Percentiles rank a stretch among this genome's conserved stretches.
Evolutionary conservation across 23 red algal species (phyloP).

Genomic region (Porphyridium purpureum): DNA sequence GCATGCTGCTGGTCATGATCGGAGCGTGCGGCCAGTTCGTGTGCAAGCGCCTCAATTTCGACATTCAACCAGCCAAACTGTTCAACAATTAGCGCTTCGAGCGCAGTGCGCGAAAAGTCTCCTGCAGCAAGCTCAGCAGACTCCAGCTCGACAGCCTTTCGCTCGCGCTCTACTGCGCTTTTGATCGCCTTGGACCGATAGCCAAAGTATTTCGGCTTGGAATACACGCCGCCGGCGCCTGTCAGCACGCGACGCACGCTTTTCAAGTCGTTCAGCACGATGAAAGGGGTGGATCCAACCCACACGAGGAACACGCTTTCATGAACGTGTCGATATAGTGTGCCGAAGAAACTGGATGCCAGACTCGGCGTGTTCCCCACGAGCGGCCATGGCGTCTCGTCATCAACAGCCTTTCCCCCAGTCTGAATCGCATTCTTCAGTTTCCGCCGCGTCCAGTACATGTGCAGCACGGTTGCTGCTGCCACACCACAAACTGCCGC

Average conservation of each 20-base stretch:
- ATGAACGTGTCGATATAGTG: slow-evolving; percentile 54
- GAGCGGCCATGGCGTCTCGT: too few species aligned
- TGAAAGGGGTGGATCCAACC: slow-evolving; percentile 58
- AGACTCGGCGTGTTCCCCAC: slow-evolving; percentile 54
- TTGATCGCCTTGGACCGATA: slow-evolving; percentile 69
- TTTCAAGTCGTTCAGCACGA: slow-evolving; percentile 56
- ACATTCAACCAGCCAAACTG: slow-evolving; percentile 17
- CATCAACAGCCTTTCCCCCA: too few species aligned
- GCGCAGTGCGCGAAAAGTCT: slow-evolving; percentile 43
- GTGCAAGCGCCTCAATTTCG: slow-evolving; percentile 12
- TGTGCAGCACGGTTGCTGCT: too few species aligned
- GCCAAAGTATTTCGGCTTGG: slow-evolving; percentile 94
- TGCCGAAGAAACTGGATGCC: slow-evolving; percentile 27
- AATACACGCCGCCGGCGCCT: slow-evolving; percentile 43
- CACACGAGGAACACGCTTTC: slow-evolving; percentile 60
- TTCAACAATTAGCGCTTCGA: slow-evolving; percentile 25
- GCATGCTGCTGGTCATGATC: not conserved
- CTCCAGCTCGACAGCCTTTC: slow-evolving; percentile 4
- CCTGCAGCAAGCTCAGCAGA: slow-evolving; percentile 13
- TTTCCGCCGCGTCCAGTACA: too few species aligned
- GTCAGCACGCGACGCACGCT: slow-evolving; percentile 47
- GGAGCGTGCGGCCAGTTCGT: not conserved
- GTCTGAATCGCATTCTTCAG: too few species aligned
- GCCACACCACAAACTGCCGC: too few species aligned
- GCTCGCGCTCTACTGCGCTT: slow-evolving; percentile 34